Percentiles rank a stretch among this genome's conserved stretches.
These are phyloP conservation scores for Biscogniauxia sp. DNA, from an alignment of 2,329 filamentous ascomycete species.

Conservation along the genomic window DNA sequence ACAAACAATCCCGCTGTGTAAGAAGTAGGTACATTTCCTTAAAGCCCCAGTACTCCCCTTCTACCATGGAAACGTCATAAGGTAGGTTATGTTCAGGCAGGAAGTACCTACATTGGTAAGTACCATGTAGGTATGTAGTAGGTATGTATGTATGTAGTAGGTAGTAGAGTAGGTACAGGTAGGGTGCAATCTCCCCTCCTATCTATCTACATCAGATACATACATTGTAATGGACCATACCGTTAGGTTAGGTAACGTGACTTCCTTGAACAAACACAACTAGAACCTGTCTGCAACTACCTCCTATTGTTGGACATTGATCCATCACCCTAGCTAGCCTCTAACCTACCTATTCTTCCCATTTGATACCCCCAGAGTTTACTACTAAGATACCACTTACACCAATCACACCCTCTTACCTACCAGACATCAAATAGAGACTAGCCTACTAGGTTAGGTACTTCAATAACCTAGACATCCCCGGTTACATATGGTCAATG, in stretches of 20 bases:
- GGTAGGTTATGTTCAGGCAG: background rate
- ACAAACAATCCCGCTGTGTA: conserved; percentile 8
- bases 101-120: too few relatives aligned
- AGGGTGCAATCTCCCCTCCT: too few relatives aligned
- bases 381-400: background rate
- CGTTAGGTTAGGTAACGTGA: background rate
- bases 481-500: background rate
- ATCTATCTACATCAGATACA: too few relatives aligned
- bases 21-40: background rate
- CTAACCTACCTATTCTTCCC: background rate
- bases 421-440: too few relatives aligned
- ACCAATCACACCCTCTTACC: background rate
- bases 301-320: too few relatives aligned
- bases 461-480: too few relatives aligned
- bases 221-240: background rate
- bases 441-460: too few relatives aligned
- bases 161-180: too few relatives aligned
- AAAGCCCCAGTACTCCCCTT: background rate
- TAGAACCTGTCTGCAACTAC: background rate
- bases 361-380: too few relatives aligned
- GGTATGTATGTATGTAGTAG: too few relatives aligned
- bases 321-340: too few relatives aligned
- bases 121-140: too few relatives aligned
- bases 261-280: background rate
- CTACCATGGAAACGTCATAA: background rate